These are phyloP conservation scores for Entoloma clypeatum DNA, from an alignment of 1,284 basidiomycete genomes.

Conservation along the genomic window DNA sequence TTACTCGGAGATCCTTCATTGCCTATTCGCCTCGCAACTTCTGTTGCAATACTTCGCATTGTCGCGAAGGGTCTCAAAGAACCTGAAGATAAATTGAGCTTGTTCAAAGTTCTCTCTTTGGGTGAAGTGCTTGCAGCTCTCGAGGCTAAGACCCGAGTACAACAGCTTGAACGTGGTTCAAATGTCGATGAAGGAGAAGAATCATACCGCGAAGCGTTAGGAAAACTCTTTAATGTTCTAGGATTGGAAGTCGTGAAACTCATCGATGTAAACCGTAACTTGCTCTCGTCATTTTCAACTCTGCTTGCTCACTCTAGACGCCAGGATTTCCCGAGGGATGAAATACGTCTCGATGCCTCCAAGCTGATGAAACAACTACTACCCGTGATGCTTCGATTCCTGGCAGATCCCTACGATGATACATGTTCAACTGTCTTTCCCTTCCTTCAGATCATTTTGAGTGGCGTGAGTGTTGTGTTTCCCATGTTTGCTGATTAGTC, in stretches of 20 bases:
- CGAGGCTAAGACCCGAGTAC: conserved; percentile 70
- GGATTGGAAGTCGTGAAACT: conserved; percentile 87
- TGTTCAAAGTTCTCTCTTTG: conserved; percentile 87
- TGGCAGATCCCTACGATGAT: conserved; percentile 87
- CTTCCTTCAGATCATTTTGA: conserved; percentile 72
- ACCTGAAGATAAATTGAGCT: conserved; percentile 84
- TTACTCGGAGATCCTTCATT: conserved; percentile 80
- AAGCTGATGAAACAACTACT: conserved; percentile 67
- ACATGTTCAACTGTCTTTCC: conserved; percentile 83
- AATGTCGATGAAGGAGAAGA: conserved; percentile 77
- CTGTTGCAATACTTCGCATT: conserved; percentile 78
- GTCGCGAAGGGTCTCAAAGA: conserved; percentile 93
- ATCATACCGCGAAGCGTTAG: conserved; percentile 87
- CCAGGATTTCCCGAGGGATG: conserved; percentile 61
- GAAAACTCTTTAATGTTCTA: conserved; percentile 79
- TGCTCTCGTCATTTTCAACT: conserved; percentile 9
- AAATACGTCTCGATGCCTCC: conserved; percentile 67
- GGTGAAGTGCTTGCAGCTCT: conserved; percentile 77
- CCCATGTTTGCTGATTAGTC: neutral
- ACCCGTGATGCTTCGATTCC: conserved; percentile 83
- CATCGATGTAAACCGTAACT: conserved; percentile 74
- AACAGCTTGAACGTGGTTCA: conserved; percentile 61
- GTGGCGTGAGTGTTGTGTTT: conserved; percentile 52
- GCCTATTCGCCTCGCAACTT: conserved; percentile 81
- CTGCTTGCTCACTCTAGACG: neutral